Percentiles rank a stretch among this genome's conserved stretches.
Evolutionary conservation across 2,329 filamentous ascomycete genomes (phyloP).

Genomic region (Calonectria hawksworthii): DNA sequence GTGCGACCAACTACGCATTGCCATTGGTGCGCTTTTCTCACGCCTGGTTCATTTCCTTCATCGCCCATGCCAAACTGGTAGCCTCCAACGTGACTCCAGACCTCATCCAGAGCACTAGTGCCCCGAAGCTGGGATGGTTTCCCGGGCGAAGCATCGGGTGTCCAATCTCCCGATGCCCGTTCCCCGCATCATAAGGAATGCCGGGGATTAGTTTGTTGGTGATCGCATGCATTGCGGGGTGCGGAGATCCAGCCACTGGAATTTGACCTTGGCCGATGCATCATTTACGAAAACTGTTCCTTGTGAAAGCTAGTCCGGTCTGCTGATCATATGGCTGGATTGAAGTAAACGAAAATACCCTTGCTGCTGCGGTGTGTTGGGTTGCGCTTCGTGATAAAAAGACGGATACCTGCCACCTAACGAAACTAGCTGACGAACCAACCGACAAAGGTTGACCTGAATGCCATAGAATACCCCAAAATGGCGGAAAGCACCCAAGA

Average conservation of each 20-base stretch:
- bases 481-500: slow-evolving; percentile 20
- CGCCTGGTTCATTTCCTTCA: background rate
- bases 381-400: background rate
- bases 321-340: slow-evolving; percentile 6
- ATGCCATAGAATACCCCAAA: background rate
- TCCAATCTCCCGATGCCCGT: slow-evolving; percentile 18
- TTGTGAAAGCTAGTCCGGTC: background rate
- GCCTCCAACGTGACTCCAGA: background rate
- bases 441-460: background rate
- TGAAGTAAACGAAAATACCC: background rate
- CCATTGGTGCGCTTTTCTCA: background rate
- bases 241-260: background rate
- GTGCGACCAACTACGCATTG: background rate
- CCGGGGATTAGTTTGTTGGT: background rate
- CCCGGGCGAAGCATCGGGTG: background rate
- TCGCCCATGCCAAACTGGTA: too few relatives aligned
- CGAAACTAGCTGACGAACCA: background rate
- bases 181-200: background rate
- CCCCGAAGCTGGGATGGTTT: background rate
- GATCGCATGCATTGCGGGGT: background rate
- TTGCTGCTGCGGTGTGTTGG: background rate
- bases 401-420: background rate
- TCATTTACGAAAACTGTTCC: background rate
- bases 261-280: slow-evolving; percentile 17
- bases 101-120: background rate